These are phyloP conservation scores for Fusarium pininemorale DNA, from an alignment of 2,329 filamentous ascomycete genomes.

Conservation along the genomic window DNA sequence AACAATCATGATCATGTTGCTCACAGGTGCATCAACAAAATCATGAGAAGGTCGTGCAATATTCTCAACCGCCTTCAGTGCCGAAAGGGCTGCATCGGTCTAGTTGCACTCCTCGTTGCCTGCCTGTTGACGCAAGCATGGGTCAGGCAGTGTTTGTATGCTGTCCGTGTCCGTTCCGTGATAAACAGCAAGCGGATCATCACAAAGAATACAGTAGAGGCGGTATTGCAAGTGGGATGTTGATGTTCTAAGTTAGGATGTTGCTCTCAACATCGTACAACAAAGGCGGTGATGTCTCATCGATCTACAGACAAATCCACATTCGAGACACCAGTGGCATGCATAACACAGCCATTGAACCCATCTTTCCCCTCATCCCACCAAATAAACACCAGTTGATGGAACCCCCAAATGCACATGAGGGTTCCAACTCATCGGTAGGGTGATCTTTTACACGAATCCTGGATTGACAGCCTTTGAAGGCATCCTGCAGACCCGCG, in stretches of 20 bases:
- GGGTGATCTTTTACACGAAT: background rate
- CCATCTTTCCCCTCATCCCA: background rate
- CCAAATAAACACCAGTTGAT: background rate
- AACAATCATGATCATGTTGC: conserved; percentile 7
- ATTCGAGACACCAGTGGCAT: conserved; percentile 9
- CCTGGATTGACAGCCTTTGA: background rate
- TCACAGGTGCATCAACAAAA: conserved; percentile 21
- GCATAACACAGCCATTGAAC: conserved; percentile 8
- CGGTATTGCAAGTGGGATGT: conserved; percentile 14
- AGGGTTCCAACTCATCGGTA: conserved; percentile 14
- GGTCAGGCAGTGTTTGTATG: conserved; percentile 19
- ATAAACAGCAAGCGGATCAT: conserved; percentile 10
- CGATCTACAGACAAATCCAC: background rate
- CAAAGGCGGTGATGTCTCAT: conserved; percentile 37
- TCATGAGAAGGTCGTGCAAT: conserved; percentile 8
- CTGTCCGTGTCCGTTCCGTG: background rate
- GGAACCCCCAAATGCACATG: background rate
- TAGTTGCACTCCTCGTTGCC: background rate
- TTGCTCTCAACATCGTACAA: conserved; percentile 28
- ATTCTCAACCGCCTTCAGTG: conserved; percentile 1
- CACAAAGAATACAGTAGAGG: conserved; percentile 3
- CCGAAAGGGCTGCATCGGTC: background rate
- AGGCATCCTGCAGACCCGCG: background rate
- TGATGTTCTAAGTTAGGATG: background rate
- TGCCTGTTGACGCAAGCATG: conserved; percentile 15